These are phyloP conservation scores for Citrullus mucosospermus DNA, from an alignment of 306 rosid species.

Conservation along the genomic window DNA sequence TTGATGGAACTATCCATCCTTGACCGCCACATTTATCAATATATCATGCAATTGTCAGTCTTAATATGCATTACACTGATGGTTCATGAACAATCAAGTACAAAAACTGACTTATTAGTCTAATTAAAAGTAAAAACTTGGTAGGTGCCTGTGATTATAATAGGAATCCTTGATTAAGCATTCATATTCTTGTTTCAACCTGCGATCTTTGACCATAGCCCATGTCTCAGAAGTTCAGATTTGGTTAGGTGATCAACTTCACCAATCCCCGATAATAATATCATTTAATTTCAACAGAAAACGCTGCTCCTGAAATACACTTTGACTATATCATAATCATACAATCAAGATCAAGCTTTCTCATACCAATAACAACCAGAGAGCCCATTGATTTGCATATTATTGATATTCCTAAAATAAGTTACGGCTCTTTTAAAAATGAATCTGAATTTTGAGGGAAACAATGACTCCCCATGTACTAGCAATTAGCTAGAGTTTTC, in stretches of 20 bases:
- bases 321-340: background rate
- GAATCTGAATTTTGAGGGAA: background rate
- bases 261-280: background rate
- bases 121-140: background rate
- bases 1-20: background rate
- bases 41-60: background rate
- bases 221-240: background rate
- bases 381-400: background rate
- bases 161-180: background rate
- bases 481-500: conserved; percentile 21
- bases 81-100: background rate
- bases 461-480: background rate
- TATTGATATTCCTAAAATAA: background rate
- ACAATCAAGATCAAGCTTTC: background rate
- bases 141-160: background rate
- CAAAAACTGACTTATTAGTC: background rate
- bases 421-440: background rate
- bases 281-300: background rate
- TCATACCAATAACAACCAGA: background rate
- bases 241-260: background rate
- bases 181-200: background rate
- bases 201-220: background rate
- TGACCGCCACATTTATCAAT: background rate
- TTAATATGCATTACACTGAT: background rate
- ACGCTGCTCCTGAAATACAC: background rate